Conservation (phyloP, 169 alveolate species). For the Plasmodium knowlesi region DNA sequence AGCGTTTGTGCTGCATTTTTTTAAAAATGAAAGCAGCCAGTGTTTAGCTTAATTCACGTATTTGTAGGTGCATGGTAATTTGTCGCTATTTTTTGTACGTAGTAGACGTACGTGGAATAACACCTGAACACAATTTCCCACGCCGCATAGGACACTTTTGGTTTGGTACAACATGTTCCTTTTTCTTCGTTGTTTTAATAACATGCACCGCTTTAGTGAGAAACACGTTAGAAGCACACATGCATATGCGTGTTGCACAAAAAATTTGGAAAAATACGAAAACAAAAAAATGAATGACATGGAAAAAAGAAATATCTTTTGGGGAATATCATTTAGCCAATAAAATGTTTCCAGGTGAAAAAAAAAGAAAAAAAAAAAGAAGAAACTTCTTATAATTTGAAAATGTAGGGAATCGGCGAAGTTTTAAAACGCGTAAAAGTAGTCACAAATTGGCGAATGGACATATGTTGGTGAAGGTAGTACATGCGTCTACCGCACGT, state of each 20-base stretch:
- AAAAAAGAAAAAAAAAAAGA: not conserved
- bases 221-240: not conserved
- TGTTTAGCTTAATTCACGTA: not conserved
- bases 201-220: not conserved
- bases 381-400: not conserved
- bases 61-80: not conserved
- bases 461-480: not conserved
- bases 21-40: not conserved
- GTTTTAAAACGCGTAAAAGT: not conserved
- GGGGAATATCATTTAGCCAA: not conserved
- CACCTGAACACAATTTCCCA: not conserved
- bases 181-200: not conserved
- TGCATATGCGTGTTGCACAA: too few relatives aligned
- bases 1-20: not conserved
- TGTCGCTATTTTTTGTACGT: not conserved
- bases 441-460: not conserved
- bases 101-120: not conserved
- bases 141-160: not conserved
- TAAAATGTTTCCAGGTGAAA: not conserved
- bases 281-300: not conserved
- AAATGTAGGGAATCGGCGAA: not conserved
- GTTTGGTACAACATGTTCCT: not conserved
- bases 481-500: not conserved
- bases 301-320: not conserved
- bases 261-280: not conserved